Conservation (phyloP, 2,329 filamentous ascomycete species). For the Penicillium sp. region DNA sequence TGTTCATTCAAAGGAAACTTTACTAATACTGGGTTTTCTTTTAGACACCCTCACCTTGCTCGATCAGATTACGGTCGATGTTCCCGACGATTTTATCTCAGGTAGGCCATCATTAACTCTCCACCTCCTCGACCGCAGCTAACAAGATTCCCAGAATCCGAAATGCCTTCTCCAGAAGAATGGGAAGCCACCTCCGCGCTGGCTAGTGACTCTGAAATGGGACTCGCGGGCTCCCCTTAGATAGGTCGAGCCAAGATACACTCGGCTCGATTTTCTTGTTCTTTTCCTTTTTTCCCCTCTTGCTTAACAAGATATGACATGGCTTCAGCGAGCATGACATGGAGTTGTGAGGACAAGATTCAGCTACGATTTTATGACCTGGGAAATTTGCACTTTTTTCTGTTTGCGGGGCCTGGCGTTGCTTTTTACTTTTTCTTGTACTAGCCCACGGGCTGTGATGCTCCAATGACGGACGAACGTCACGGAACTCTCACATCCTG, state of each 20-base stretch:
- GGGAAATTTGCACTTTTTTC: not conserved
- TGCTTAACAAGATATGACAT: slow-evolving; percentile 8
- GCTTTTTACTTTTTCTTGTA: not conserved
- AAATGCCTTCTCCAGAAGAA: slow-evolving; percentile 41
- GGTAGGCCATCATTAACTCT: slow-evolving; percentile 28
- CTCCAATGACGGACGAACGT: not conserved
- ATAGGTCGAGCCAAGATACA: not conserved
- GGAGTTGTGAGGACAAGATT: slow-evolving; percentile 6
- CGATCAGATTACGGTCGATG: slow-evolving; percentile 37
- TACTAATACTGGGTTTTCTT: not conserved
- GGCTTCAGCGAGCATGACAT: slow-evolving; percentile 10
- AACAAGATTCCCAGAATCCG: slow-evolving; percentile 34
- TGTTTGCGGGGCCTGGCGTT: slow-evolving; percentile 1
- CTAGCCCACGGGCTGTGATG: not conserved
- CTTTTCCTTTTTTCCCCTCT: not conserved
- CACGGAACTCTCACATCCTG: not conserved
- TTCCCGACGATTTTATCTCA: slow-evolving; percentile 41
- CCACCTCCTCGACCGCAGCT: not conserved
- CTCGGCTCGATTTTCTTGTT: not conserved
- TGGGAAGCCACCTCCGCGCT: slow-evolving; percentile 45
- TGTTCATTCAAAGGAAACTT: not conserved
- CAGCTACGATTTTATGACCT: slow-evolving; percentile 16
- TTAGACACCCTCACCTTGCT: slow-evolving; percentile 18
- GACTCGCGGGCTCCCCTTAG: slow-evolving; percentile 38
- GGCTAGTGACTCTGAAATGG: slow-evolving; percentile 43